Conservation (phyloP, 1,284 basidiomycete species). For the Xerocomus cyaneibrunnescens region DNA sequence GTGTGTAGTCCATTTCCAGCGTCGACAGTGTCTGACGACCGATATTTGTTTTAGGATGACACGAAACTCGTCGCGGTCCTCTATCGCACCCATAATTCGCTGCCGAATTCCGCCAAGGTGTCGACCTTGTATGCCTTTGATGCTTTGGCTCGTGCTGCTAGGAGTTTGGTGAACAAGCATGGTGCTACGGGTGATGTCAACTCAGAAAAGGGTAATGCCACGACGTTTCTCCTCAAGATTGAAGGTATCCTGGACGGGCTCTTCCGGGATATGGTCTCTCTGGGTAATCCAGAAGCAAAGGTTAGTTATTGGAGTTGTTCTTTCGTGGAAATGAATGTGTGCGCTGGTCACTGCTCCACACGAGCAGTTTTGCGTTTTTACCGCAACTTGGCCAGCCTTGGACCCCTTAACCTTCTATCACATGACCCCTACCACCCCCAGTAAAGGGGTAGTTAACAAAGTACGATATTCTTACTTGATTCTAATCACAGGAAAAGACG, state of each 20-base stretch:
- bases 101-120: constrained; percentile 67
- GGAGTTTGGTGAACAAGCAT: constrained; percentile 64
- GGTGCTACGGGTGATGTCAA: constrained; percentile 54
- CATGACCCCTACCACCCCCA: constrained; percentile 10
- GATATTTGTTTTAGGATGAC: constrained; percentile 57
- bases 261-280: constrained; percentile 74
- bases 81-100: constrained; percentile 80
- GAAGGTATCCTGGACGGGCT: constrained; percentile 84
- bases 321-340: constrained; percentile 9
- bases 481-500: constrained; percentile 78
- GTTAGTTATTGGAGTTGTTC: constrained; percentile 54
- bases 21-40: constrained; percentile 5
- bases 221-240: constrained; percentile 81
- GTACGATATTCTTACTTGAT: constrained; percentile 35
- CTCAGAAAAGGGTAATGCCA: constrained; percentile 65
- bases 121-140: constrained; percentile 90
- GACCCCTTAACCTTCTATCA: constrained; percentile 10
- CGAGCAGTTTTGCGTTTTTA: constrained; percentile 3
- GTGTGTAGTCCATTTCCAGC: constrained; percentile 22
- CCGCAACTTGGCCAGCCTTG: not conserved
- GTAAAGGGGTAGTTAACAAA: constrained; percentile 38
- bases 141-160: constrained; percentile 82
- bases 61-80: constrained; percentile 82
- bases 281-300: constrained; percentile 70
- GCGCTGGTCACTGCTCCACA: constrained; percentile 5